phyloP scores from a whole-genome alignment of 345 rosid genomes.

The Crucihimalaya himalaica region DNA sequence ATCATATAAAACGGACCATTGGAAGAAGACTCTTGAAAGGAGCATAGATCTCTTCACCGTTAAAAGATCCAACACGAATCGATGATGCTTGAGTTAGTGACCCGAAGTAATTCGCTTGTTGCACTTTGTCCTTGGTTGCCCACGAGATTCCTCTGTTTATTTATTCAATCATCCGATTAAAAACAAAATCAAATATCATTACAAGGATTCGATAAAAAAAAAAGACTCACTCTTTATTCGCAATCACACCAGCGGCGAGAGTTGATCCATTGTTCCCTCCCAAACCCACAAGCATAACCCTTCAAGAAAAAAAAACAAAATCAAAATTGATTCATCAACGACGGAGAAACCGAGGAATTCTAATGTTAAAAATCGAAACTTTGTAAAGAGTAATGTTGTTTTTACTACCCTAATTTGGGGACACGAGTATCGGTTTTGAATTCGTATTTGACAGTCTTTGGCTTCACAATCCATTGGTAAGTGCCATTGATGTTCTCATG shows the following conservation, averaged over 20 bases:
- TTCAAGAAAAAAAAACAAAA: slow-evolving; percentile 3
- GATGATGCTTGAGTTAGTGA: slow-evolving; percentile 93
- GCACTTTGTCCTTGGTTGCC: slow-evolving; percentile 98
- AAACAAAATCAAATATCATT: slow-evolving; percentile 53
- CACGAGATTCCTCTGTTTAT: slow-evolving; percentile 88
- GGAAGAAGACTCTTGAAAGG: slow-evolving; percentile 99
- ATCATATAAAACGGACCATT: slow-evolving; percentile 51
- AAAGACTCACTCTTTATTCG: slow-evolving; percentile 81
- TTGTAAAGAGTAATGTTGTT: neutral
- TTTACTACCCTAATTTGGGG: slow-evolving; percentile 94
- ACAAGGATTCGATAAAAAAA: neutral
- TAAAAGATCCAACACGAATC: slow-evolving; percentile 86
- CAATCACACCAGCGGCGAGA: slow-evolving; percentile 83
- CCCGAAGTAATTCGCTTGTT: slow-evolving; percentile 95
- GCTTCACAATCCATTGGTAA: slow-evolving; percentile 87
- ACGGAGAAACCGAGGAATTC: neutral
- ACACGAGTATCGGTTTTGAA: slow-evolving; percentile 75
- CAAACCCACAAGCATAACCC: slow-evolving; percentile 99
- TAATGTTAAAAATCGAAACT: neutral
- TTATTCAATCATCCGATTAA: slow-evolving; percentile 42
- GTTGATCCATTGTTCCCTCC: slow-evolving; percentile 99
- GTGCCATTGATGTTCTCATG: slow-evolving; percentile 76
- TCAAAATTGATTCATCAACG: neutral
- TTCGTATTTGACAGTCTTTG: slow-evolving; percentile 82
- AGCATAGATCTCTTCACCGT: slow-evolving; percentile 98